Evolutionary conservation across 2,329 filamentous ascomycete species (phyloP).

Genomic region (Scleromitrula shiraiana): DNA sequence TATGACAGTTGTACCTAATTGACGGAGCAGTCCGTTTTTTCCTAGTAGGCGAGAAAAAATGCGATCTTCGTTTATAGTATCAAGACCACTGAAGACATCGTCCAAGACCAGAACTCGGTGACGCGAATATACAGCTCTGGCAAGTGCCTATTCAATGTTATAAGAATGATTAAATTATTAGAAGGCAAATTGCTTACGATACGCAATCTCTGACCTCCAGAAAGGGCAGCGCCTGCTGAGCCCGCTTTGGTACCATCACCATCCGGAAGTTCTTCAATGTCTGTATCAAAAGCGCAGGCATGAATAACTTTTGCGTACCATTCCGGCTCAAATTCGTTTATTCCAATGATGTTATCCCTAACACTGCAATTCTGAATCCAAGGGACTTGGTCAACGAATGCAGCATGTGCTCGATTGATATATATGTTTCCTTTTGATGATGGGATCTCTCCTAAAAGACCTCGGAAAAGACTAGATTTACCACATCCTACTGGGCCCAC

Average conservation of each 20-base stretch:
- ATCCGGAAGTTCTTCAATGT: slow-evolving; percentile 35
- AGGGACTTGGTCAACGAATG: slow-evolving; percentile 37
- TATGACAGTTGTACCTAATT: slow-evolving; percentile 30
- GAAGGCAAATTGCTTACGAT: slow-evolving; percentile 46
- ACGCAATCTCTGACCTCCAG: slow-evolving; percentile 69
- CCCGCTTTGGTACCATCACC: slow-evolving; percentile 67
- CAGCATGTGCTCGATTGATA: slow-evolving; percentile 24
- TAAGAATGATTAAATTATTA: background rate
- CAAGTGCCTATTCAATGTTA: slow-evolving; percentile 39
- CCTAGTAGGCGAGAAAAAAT: slow-evolving; percentile 20
- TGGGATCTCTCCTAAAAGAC: slow-evolving; percentile 20
- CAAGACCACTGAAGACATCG: slow-evolving; percentile 26
- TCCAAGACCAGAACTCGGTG: slow-evolving; percentile 23
- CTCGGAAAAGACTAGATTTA: slow-evolving; percentile 22
- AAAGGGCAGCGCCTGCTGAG: slow-evolving; percentile 66
- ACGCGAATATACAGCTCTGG: slow-evolving; percentile 38
- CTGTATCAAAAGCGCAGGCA: slow-evolving; percentile 53
- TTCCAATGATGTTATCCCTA: slow-evolving; percentile 33
- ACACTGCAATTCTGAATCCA: slow-evolving; percentile 38
- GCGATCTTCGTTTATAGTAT: slow-evolving; percentile 20
- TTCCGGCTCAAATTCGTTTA: slow-evolving; percentile 36
- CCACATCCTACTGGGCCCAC: slow-evolving; percentile 27
- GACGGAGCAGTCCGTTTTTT: slow-evolving; percentile 15
- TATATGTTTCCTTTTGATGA: slow-evolving; percentile 18
- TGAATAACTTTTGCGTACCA: slow-evolving; percentile 60